Conservation (phyloP, 257 asterid genomes). For the Haberlea rhodopensis region DNA sequence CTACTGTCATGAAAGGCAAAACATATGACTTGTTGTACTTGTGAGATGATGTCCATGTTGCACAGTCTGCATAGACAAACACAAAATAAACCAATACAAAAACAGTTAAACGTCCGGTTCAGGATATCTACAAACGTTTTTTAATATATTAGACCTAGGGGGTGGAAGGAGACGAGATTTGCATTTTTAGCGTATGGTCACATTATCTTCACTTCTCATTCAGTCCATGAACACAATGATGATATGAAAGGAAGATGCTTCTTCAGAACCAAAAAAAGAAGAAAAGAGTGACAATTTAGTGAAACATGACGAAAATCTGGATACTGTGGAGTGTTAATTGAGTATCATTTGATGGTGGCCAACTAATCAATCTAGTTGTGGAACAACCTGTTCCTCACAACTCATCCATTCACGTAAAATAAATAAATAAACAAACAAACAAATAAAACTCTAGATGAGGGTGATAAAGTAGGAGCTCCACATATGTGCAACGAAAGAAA, state of each 20-base stretch:
- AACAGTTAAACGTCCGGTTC: background rate
- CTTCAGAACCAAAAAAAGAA: background rate
- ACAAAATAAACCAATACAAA: background rate
- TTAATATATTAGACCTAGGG: too few species aligned
- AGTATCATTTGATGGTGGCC: background rate
- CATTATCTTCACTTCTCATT: too few species aligned
- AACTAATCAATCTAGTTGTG: background rate
- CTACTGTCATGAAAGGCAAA: slow-evolving; percentile 96
- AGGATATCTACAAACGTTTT: background rate
- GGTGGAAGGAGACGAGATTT: too few species aligned
- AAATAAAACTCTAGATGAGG: background rate
- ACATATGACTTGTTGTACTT: slow-evolving; percentile 95
- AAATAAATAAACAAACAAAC: background rate
- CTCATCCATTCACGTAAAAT: background rate
- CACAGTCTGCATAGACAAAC: slow-evolving; percentile 61
- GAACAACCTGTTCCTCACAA: background rate
- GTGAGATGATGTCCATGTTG: slow-evolving; percentile 96
- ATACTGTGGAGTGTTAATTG: background rate
- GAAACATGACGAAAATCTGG: background rate
- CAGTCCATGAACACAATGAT: background rate
- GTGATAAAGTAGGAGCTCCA: background rate
- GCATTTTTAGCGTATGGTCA: too few species aligned
- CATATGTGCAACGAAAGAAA: background rate
- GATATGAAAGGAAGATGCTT: background rate
- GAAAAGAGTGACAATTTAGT: background rate